These are phyloP conservation scores for Penicillium paxilli DNA, from an alignment of 495 filamentous ascomycete genomes.

Conservation along the genomic window DNA sequence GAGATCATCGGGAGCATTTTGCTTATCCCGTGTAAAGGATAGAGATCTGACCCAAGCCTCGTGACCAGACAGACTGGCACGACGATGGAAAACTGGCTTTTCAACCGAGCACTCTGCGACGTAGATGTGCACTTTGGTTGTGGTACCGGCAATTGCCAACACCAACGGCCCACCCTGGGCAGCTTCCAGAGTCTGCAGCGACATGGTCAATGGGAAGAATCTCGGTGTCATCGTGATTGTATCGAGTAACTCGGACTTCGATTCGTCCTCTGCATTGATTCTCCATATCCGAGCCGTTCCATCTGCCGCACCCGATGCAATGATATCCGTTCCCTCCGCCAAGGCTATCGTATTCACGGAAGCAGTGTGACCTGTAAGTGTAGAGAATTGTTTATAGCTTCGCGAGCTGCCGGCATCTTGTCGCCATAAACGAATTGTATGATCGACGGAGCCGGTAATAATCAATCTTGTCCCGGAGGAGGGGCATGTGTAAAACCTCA, in stretches of 20 bases:
- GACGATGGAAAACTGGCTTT: slow-evolving; percentile 59
- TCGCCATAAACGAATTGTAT: slow-evolving; percentile 73
- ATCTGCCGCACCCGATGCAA: slow-evolving; percentile 78
- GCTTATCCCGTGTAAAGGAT: slow-evolving; percentile 67
- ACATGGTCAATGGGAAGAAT: slow-evolving; percentile 77
- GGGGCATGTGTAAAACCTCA: slow-evolving; percentile 69
- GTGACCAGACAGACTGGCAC: slow-evolving; percentile 82
- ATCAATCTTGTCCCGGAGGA: slow-evolving; percentile 54
- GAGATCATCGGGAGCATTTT: slow-evolving; percentile 60
- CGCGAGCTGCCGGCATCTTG: slow-evolving; percentile 14
- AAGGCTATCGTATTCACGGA: slow-evolving; percentile 79
- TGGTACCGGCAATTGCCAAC: slow-evolving; percentile 83
- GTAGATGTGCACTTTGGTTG: slow-evolving; percentile 74
- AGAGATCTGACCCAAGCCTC: slow-evolving; percentile 93
- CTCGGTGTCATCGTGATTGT: slow-evolving; percentile 71
- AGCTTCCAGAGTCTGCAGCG: slow-evolving; percentile 55
- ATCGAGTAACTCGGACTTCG: slow-evolving; percentile 56
- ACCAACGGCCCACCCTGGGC: slow-evolving; percentile 52
- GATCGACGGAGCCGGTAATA: slow-evolving; percentile 80
- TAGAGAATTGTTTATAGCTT: slow-evolving; percentile 46
- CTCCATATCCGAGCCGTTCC: slow-evolving; percentile 79
- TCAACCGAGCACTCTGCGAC: slow-evolving; percentile 45
- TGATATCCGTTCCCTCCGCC: slow-evolving; percentile 50
- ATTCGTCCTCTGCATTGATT: slow-evolving; percentile 42
- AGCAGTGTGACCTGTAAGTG: slow-evolving; percentile 62